Evolutionary conservation across 176 grass and related monocot species (phyloP), one percentile per base, ranked within the genome.

Genomic region (Cenchrus purpureus): DNA sequence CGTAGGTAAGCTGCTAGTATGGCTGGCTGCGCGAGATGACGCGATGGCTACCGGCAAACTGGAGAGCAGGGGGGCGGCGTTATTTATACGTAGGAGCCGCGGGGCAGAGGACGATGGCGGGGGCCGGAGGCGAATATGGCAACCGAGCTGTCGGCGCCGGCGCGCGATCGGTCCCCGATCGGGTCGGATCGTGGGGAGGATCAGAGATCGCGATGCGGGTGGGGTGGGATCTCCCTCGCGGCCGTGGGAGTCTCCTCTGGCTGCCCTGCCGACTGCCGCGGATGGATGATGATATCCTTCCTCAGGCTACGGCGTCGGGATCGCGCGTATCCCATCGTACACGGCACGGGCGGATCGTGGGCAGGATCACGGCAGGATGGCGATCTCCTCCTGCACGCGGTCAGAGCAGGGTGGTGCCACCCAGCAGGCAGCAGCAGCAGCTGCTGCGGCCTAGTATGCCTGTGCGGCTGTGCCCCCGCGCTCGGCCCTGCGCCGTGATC

Each of bases 161-260:
- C 65, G 65, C 34, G 6, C 5, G 14, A 4, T 12, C 49, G 65
- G n/a, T 57, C 13, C 15, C 20, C 43, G 13, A 17, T 79, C 60
- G 60, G 59, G 65, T 65, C 61, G 49, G 45, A 46, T 46, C 45
- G 4, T 46, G 45, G 45, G 15, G 70, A 40, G 2, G 10, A 79
- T 50, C 61, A 53, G 16, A 54, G 78, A 80, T 80, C 63, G 17
- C 22, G 78, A 68, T 54, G 48, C 61, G 45, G 45, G 60, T 64
- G 1, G 37, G 37, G 37, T 25, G 25, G 44, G 17, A 74, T 67
- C 61, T 22, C 77, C 2, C 20, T 8, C 56, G 55, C 10, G 28
- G 62, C 62, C 61, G 78, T 10, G 48, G 25, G 25, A 25, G 25
- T 25, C 25, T 6, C 7, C 4, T 45, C 5, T 8, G 44, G 7